phyloP scores from a whole-genome alignment of 257 asterid species.

The Nicotiana sylvestris region DNA sequence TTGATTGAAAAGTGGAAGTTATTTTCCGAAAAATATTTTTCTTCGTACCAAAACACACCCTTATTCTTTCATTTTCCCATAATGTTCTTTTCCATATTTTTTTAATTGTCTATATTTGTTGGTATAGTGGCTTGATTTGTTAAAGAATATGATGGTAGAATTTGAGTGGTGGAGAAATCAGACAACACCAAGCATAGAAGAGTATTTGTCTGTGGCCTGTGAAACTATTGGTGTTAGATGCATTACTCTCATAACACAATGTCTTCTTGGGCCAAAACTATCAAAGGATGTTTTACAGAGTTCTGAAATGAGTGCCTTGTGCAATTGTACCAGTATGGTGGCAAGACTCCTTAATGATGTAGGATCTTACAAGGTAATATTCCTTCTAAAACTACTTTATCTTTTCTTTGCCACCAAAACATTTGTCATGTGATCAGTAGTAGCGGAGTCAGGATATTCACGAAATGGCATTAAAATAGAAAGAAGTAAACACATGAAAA shows the following conservation, averaged over 20 bases:
- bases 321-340: conserved; percentile 9
- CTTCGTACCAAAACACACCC: neutral
- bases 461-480: too few relatives aligned
- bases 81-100: neutral
- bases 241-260: conserved; percentile 12
- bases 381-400: neutral
- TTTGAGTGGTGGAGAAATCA: conserved; percentile 17
- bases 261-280: conserved; percentile 17
- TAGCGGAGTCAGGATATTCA: too few relatives aligned
- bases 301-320: conserved; percentile 15
- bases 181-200: conserved; percentile 7
- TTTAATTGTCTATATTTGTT: neutral
- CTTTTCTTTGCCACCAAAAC: neutral
- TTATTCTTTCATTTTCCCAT: neutral
- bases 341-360: conserved; percentile 29
- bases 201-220: conserved; percentile 21
- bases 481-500: too few relatives aligned
- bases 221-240: neutral
- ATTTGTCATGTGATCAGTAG: too few relatives aligned
- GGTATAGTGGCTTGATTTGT: conserved; percentile 20
- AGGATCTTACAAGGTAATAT: conserved; percentile 21
- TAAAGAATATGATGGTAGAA: conserved; percentile 5
- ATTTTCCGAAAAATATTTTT: too few relatives aligned
- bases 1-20: neutral
- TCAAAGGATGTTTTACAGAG: conserved; percentile 12